Percentiles rank a stretch among this genome's conserved stretches.
These are phyloP conservation scores for Gynandropsis gynandra DNA, from an alignment of 345 rosid genomes.

Conservation along the genomic window DNA sequence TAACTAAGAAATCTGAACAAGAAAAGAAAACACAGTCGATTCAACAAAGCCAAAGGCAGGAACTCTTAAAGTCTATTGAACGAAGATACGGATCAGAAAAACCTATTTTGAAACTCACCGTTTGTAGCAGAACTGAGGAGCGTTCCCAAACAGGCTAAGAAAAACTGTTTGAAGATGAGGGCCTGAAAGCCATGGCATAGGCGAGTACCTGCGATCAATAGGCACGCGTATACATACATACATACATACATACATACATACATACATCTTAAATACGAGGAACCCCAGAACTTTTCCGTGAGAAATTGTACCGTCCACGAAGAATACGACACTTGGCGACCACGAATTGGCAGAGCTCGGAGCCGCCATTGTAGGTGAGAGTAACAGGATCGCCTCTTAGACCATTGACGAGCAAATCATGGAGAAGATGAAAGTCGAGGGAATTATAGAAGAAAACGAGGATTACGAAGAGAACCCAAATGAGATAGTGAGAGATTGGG, in stretches of 20 bases:
- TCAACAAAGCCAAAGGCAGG: too few species aligned
- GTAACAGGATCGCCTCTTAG: constrained; percentile 38
- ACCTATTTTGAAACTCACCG: constrained; percentile 35
- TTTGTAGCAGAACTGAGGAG: constrained; percentile 57
- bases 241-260: background rate
- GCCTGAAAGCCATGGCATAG: constrained; percentile 86
- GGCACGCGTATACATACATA: background rate
- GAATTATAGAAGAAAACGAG: constrained; percentile 40
- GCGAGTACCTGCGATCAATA: constrained; percentile 44
- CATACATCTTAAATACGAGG: background rate
- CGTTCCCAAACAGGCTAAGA: constrained; percentile 59
- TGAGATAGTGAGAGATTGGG: constrained; percentile 46
- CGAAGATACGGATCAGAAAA: background rate
- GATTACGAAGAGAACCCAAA: constrained; percentile 26
- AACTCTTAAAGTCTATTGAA: too few species aligned
- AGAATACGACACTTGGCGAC: constrained; percentile 66
- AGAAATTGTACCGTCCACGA: constrained; percentile 44
- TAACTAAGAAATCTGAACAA: constrained; percentile 3
- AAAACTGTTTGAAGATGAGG: constrained; percentile 73
- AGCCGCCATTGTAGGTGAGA: constrained; percentile 40
- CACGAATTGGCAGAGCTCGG: constrained; percentile 42
- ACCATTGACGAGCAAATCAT: constrained; percentile 33
- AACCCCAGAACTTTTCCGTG: background rate
- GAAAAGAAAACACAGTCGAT: background rate
- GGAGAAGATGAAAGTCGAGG: constrained; percentile 58